Evolutionary conservation across 805 yeast species (phyloP).

Genomic region (Myxozyma neglecta): DNA sequence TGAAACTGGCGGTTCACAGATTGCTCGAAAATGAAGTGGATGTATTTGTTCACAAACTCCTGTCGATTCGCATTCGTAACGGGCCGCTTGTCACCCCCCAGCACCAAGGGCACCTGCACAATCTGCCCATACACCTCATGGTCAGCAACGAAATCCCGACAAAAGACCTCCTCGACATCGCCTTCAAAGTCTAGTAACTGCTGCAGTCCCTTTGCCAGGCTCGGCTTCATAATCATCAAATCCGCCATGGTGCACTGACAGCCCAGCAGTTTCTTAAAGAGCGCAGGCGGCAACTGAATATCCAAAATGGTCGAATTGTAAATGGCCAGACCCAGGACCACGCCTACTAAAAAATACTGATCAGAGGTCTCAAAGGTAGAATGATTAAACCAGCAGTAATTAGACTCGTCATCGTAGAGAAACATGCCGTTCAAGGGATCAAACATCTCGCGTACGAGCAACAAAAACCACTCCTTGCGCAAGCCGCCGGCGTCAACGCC

Average conservation of each 20-base stretch:
- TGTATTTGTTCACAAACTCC: constrained; percentile 62
- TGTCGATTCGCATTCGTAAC: constrained; percentile 63
- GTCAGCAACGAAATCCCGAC: constrained; percentile 61
- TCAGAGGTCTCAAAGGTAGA: constrained; percentile 34
- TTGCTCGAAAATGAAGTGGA: constrained; percentile 58
- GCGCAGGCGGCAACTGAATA: constrained; percentile 68
- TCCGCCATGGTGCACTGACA: constrained; percentile 61
- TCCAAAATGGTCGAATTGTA: constrained; percentile 87
- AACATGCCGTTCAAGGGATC: constrained; percentile 69
- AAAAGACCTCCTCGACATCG: constrained; percentile 49
- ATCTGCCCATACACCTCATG: constrained; percentile 50
- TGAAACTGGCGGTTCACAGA: constrained; percentile 55
- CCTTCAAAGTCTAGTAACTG: constrained; percentile 48
- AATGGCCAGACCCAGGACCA: constrained; percentile 83
- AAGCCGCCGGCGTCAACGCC: constrained; percentile 97
- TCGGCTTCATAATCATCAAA: constrained; percentile 67
- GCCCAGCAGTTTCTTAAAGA: constrained; percentile 71
- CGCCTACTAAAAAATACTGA: constrained; percentile 68
- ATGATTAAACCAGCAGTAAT: constrained; percentile 67
- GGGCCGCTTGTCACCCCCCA: constrained; percentile 53
- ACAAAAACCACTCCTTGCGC: constrained; percentile 87
- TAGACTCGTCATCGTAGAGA: constrained; percentile 63
- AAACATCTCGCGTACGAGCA: constrained; percentile 69
- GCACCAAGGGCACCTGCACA: constrained; percentile 52
- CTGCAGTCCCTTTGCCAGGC: constrained; percentile 54